Base-by-base conservation (phyloP, 306 rosid genomes). In the Vigna radiata region DNA sequence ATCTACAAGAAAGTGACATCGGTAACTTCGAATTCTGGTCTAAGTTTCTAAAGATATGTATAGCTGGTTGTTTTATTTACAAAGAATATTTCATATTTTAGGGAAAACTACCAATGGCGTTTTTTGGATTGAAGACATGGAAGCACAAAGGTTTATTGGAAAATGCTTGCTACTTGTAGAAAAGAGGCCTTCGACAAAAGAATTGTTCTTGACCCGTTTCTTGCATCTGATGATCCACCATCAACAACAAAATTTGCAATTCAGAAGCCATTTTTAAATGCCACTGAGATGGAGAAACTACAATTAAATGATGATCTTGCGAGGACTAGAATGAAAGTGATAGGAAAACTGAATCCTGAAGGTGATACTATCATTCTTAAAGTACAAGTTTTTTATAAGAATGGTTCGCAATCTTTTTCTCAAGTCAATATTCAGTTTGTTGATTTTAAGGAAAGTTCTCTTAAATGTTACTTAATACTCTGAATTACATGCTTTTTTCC, bases 1-100 rank as follows among this genome's bases (percentile, higher is more conserved):
- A 94, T 94, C 37, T 94, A 94, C 82, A 94, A 94, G 96, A 94
- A 91, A 91, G 98, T 94, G 67, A 91, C 98, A 76, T 87, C 91
- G 90, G 98, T 94, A 81, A 78, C 82, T 14, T 76, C 52, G 33
- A 17, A 7, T 53, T 84, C 76, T 37, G 6, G 16, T 73, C 29
- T 82, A 23, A 56, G 47, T 63, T 39, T 58, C 1, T 47, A 3
- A 25, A 25, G 53, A 47, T 43, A 4, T 10, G 11, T 31, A 56
- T 41, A 8, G 7, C 49, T 73, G 39, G 12, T 15, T 49, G 55
- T 77, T 72, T 54, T 55, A 15, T 49, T 71, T 23, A 10, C 16
- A 50, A 70, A 19, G 53, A 25, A 12, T 15, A 72, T 79, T 83
- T 29, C 39, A 68, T 88, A 33, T 79, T 79, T 47, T 64, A 94